Evolutionary conservation across 768 basidiomycete species (phyloP), one percentile per base, ranked within the genome.

Genomic region (Auricularia sp.): DNA sequence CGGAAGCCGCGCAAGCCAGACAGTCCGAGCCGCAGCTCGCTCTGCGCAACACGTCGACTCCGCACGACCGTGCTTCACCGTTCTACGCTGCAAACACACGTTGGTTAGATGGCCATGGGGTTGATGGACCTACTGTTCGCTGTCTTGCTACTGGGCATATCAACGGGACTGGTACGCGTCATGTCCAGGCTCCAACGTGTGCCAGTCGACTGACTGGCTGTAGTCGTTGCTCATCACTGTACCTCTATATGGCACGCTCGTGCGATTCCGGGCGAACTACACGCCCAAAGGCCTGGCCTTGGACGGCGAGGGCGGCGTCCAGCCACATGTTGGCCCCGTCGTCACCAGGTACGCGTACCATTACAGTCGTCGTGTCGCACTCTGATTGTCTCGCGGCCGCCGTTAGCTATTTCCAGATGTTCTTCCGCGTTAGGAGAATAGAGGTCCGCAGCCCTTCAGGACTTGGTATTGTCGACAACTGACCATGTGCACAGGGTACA

Each of bases 251-350:
- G 56, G 56, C 39, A 36, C 59, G 21, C 63, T 67, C 24, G 63
- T 67, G n/a, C 63, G 66, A 10, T 67, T 64, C 72, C 81, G 92
- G 74, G 89, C 89, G 36, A 91, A 93, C 72, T 93, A 89, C 77
- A 90, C 89, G 71, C 92, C 92, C 2, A 89, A 88, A 73, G 89
- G 88, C 42, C 84, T 94, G 47, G 89, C 87, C 63, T 80, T 93
- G 47, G 91, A 92, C 73, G 77, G 81, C 36, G 90, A 91, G 71
- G 90, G 88, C 37, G 85, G 81, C 59, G 87, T 83, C n/a, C 81
- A 86, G 73, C 84, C 89, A 0, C 85, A 90, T 69, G 87, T 86
- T 39, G 77, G 79, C 4, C 92, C 91, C 65, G 81, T 90, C n/a
- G 81, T 93, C 64, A 83, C 82, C 16, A 85, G 87, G 3, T 91